Conservation (phyloP, 2,329 filamentous ascomycete genomes). For the Botrytis fragariae region DNA sequence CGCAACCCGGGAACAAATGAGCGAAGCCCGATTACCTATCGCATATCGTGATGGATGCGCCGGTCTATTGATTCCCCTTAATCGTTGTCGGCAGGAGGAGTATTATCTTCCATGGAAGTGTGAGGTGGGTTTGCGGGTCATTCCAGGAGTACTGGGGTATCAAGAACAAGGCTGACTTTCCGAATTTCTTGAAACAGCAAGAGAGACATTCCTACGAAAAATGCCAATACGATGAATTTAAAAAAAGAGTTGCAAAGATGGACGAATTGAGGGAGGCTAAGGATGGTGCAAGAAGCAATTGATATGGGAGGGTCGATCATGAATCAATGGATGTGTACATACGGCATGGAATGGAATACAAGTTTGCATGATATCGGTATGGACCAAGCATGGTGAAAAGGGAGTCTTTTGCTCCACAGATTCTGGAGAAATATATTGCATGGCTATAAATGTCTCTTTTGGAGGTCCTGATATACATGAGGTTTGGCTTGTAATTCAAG, state of each 20-base stretch:
- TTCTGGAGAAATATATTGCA: background rate
- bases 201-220: slow-evolving; percentile 98
- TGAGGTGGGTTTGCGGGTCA: slow-evolving; percentile 59
- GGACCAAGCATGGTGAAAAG: background rate
- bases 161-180: slow-evolving; percentile 23
- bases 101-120: slow-evolving; percentile 99
- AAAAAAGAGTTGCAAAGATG: slow-evolving; percentile 98
- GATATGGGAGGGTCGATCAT: slow-evolving; percentile 24
- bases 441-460: background rate
- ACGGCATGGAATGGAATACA: slow-evolving; percentile 26
- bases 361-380: slow-evolving; percentile 14
- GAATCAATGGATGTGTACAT: slow-evolving; percentile 26
- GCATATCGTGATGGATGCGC: slow-evolving; percentile 95
- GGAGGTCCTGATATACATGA: background rate
- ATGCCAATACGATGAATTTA: slow-evolving; percentile 98
- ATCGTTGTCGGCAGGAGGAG: slow-evolving; percentile 86
- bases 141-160: background rate
- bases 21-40: slow-evolving; percentile 81
- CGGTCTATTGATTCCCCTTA: slow-evolving; percentile 89
- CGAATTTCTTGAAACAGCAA: slow-evolving; percentile 55
- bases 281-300: slow-evolving; percentile 83
- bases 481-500: background rate
- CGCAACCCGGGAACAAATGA: slow-evolving; percentile 90
- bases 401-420: background rate
- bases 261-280: slow-evolving; percentile 87